Base-by-base conservation (phyloP, 78 protist species). In the Bigelowiella natans region DNA sequence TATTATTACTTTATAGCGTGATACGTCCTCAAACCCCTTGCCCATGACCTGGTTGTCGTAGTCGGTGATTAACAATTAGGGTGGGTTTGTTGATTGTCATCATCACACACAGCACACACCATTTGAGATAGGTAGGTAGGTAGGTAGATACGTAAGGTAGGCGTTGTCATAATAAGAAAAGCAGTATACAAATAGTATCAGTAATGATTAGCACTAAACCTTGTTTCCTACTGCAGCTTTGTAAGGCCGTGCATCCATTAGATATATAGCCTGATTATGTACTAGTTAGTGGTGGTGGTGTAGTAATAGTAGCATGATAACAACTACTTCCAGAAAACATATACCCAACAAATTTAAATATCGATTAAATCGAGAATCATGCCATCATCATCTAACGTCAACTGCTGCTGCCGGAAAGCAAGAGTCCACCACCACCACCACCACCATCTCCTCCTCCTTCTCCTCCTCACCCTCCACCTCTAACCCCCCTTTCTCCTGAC, bases 161-260 rank as follows among this genome's bases (percentile, higher is more conserved):
- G 73, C 34, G 73, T 51, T 51, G 18, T 7, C 73, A 51, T 18
- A n/a, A n/a, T n/a, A n/a, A n/a, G n/a, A n/a, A n/a, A n/a, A n/a
- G n/a, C n/a, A n/a, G n/a, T n/a, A n/a, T 51, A 51, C 18, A 51
- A 18, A 51, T 51, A 51, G 73, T 7, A 18, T 51, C 18, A 7
- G 18, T 7, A 51, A 51, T 7, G 73, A 51, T 51, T 51, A 51
- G 18, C 18, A 51, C 31, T 2, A 28, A 34, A 83, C 29, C 11
- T 7, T 30, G 86, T 83, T 83, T 7, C 86, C 86, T 31, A 83
- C 86, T 3, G 86, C 86, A 2, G 86, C 86, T 2, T 7, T 28
- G 86, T 28, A 83, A 26, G 86, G 86, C 2, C 86, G 86, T 18
- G 86, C 86, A 11, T 83, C 86, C 38, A 83, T 83, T 28, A 83